A percentile compares a stretch with the other conserved stretches of the same genome.
Conservation (phyloP, 768 basidiomycete species). For the Scleroderma citrinum region DNA sequence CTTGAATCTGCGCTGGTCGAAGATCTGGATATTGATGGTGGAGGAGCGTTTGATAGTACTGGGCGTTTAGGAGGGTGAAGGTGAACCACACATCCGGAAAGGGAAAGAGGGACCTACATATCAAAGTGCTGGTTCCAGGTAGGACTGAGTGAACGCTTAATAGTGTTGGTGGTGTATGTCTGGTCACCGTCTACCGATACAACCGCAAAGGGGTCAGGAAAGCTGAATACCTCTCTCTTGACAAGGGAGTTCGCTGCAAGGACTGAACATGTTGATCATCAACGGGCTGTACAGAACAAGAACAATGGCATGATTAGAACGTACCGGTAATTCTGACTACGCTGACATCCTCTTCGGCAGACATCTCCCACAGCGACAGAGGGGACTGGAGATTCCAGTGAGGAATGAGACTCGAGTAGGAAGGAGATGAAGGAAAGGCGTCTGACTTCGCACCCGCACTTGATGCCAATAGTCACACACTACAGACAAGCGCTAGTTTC, state of each 20-base stretch:
- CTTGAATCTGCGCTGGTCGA: conserved; percentile 86
- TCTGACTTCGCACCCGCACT: background rate
- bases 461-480: too few relatives aligned
- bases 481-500: too few relatives aligned
- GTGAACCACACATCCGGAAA: background rate
- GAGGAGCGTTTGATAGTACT: conserved; percentile 73
- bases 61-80: background rate
- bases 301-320: background rate
- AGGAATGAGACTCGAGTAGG: background rate
- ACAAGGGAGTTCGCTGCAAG: conserved; percentile 68
- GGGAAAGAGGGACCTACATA: conserved; percentile 47
- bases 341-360: conserved; percentile 9
- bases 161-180: conserved; percentile 68
- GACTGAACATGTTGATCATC: conserved; percentile 39
- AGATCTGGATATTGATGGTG: conserved; percentile 77
- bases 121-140: conserved; percentile 87
- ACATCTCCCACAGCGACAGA: conserved; percentile 11
- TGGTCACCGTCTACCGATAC: conserved; percentile 83
- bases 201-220: conserved; percentile 87
- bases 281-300: background rate
- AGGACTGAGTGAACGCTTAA: conserved; percentile 63
- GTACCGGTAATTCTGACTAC: conserved; percentile 25
- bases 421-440: background rate
- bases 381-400: background rate
- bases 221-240: conserved; percentile 72